Evolutionary conservation across 1,139 yeast genomes (phyloP), one percentile per base, ranked within the genome.

Genomic region (Pneumocystis wakefieldiae): DNA sequence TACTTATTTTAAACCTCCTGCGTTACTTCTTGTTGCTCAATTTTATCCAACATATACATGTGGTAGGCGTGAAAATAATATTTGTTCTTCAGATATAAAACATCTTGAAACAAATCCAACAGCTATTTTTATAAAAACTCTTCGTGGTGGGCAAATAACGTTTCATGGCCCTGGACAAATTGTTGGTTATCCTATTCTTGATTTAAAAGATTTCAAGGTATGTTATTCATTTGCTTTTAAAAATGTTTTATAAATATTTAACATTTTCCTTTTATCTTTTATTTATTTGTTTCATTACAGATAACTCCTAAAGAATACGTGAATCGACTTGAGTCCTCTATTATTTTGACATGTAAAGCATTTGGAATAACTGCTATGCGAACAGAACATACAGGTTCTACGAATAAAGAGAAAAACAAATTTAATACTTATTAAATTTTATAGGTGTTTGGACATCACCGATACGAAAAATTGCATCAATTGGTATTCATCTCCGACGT

Each of bases 111-210:
- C 59, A 19, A 64, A 60, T 36, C 73, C 73, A 55, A 77, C 76
- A 7, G 81, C 81, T 36, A 78, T 80, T 62, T 87, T 83, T 70
- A 81, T 84, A 36, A 95, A 88, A 70, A 81, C 94, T 0, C 84
- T 83, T 66, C 78, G 99, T 66, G 99, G 99, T n/a, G 99, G 99
- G 0, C 95, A 92, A 72, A 83, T 92, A 0, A 92, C 98, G 0
- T 94, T 89, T 80, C 99, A 94, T 75, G 97, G 97, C 0, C 85
- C 91, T 1, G 98, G 98, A 0, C 99, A 94, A 73, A 73, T 90
- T 59, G 96, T 91, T 3, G 84, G 89, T 2, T 94, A 91, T 71
- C 84, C 94, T 19, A 80, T 94, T 2, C 66, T 94, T 59, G 97
- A 92, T 72, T 76, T 92, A 63, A 79, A 80, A 67, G 78, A 81